Base-by-base conservation (phyloP, 73 alveolate genomes). In the Loxodes magnus region DNA sequence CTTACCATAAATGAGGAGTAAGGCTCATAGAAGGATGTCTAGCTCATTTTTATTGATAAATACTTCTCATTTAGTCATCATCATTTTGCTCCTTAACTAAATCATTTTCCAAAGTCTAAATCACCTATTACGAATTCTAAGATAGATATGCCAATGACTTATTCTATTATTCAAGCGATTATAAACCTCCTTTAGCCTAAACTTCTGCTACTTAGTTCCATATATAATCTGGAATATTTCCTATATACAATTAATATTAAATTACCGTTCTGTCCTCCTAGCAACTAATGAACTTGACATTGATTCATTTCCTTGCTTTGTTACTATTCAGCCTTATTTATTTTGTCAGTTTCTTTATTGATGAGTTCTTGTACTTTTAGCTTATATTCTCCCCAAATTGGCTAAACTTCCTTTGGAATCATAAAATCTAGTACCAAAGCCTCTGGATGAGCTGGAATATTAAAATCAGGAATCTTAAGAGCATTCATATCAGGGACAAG, bases 371-470 rank as follows among this genome's bases (percentile, higher is more conserved):
- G 59, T 10, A 46, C 2, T 16, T n/a, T 5, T 19, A 25, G 43
- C 27, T 46, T 46, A 24, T 46, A 46, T 3, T 46, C 59, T 46
- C 43, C 60, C 22, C 50, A 46, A 7, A 46, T n/a, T n/a, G 59
- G 43, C 6, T 25, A 10, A 24, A 46, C 34, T 25, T 9, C 59
- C 27, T 9, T 9, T 10, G 59, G 59, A 22, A 46, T 3, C 27
- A 46, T n/a, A 1, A 24, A 9, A 25, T 12, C 14, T 2, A 46
- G 27, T 25, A 25, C 59, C 27, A 25, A 20, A 2, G 9, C 21
- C 0, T 3, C 60, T 5, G 28, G 9, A 9, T 25, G n/a, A n/a
- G 20, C 14, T 10, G 59, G 22, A 24, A 25, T 41, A 5, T 25
- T 41, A n/a, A 10, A 9, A 7, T 37, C 43, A 1, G 59, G 59